Percentiles rank a stretch among this genome's conserved stretches.
phyloP scores from a whole-genome alignment of 257 asterid genomes.

The Linaria vulgaris region DNA sequence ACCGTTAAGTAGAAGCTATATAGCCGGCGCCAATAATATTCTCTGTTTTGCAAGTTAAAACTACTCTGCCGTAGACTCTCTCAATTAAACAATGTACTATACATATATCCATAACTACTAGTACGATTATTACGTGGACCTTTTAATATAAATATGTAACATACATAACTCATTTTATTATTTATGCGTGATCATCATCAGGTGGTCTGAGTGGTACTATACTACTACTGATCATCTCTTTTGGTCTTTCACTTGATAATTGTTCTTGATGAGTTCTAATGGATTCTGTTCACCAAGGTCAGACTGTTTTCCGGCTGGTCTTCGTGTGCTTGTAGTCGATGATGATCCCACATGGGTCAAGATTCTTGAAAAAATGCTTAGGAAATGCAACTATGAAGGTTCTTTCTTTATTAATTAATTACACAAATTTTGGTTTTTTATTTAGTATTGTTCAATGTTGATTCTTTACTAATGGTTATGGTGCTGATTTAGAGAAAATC shows the following conservation, averaged over 20 bases:
- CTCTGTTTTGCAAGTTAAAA: background rate
- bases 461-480: background rate
- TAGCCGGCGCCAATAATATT: slow-evolving; percentile 45
- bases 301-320: slow-evolving; percentile 57
- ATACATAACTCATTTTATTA: too few relatives aligned
- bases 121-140: too few relatives aligned
- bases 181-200: too few relatives aligned
- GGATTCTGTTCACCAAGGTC: slow-evolving; percentile 47
- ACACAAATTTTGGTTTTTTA: too few relatives aligned
- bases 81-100: slow-evolving; percentile 5
- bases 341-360: slow-evolving; percentile 64
- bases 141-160: too few relatives aligned
- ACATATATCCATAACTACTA: too few relatives aligned
- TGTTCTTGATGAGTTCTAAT: slow-evolving; percentile 41
- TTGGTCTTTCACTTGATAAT: background rate
- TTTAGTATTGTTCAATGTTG: background rate
- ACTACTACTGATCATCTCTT: too few relatives aligned
- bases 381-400: slow-evolving; percentile 73
- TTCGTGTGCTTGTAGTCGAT: slow-evolving; percentile 75
- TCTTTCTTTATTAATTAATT: background rate
- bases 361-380: slow-evolving; percentile 73
- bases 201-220: too few relatives aligned
- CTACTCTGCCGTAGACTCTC: background rate
- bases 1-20: slow-evolving; percentile 29
- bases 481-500: background rate